Percentiles rank a stretch among this genome's conserved stretches.
These are phyloP conservation scores for Cutaneotrichosporon curvatum DNA, from an alignment of 1,284 basidiomycete genomes.

Conservation along the genomic window DNA sequence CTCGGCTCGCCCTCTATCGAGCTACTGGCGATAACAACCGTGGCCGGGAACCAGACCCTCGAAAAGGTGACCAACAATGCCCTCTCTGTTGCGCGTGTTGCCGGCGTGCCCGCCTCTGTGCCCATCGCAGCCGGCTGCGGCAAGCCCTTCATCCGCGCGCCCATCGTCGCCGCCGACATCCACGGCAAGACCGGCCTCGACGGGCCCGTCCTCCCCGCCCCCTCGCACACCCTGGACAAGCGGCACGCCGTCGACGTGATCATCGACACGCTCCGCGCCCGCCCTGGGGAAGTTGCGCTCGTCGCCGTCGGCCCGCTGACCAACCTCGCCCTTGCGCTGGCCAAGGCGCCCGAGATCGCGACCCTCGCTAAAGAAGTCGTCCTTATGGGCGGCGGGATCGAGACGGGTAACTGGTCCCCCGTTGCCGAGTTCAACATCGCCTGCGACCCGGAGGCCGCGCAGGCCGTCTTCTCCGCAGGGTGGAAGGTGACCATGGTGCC, in stretches of 20 bases:
- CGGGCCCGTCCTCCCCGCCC: conserved; percentile 10
- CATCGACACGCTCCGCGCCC: conserved; percentile 9
- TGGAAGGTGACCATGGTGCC: conserved; percentile 15
- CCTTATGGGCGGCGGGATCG: conserved; percentile 19
- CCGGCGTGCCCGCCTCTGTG: conserved; percentile 3
- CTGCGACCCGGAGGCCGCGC: conserved; percentile 21
- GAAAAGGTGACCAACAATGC: conserved; percentile 16
- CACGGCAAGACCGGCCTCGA: conserved; percentile 14
- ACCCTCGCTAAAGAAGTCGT: conserved; percentile 12
- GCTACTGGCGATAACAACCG: conserved; percentile 17
- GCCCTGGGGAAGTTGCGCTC: conserved; percentile 13
- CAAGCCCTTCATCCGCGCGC: conserved; percentile 2
- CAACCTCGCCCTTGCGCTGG: conserved; percentile 18
- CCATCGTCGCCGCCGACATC: conserved; percentile 4
- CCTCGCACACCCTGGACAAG: neutral
- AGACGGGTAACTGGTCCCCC: conserved; percentile 11
- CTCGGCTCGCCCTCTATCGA: conserved; percentile 18
- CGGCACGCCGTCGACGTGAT: conserved; percentile 14
- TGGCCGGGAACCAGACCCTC: conserved; percentile 20
- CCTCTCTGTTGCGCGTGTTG: conserved; percentile 12
- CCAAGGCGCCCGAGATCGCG: conserved; percentile 6
- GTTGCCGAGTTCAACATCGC: conserved; percentile 20
- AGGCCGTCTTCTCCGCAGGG: conserved; percentile 10
- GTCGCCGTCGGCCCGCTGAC: conserved; percentile 19
- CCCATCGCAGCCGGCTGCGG: conserved; percentile 10